Percentiles rank a stretch among this genome's conserved stretches.
Conservation (phyloP, 345 rosid genomes). For the Conringia planisiliqua region DNA sequence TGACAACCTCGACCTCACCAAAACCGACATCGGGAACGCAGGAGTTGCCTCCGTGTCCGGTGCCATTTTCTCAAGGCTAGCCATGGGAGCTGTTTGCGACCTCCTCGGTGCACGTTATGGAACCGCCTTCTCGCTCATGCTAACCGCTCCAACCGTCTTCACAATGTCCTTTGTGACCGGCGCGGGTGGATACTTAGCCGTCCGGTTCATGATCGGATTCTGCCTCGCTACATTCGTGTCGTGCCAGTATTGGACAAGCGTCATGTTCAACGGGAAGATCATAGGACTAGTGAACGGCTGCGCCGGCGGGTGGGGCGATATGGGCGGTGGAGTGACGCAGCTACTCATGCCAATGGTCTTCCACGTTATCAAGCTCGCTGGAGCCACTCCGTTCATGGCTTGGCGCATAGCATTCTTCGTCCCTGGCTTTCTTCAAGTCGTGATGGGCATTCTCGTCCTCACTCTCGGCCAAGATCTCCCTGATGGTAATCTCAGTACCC, state of each 20-base stretch:
- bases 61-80: slow-evolving; percentile 71
- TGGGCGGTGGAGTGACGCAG: slow-evolving; percentile 89
- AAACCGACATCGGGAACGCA: slow-evolving; percentile 67
- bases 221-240: slow-evolving; percentile 87
- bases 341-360: slow-evolving; percentile 71
- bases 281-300: slow-evolving; percentile 79
- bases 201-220: slow-evolving; percentile 85
- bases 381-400: slow-evolving; percentile 73
- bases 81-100: slow-evolving; percentile 82
- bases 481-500: slow-evolving; percentile 65
- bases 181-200: slow-evolving; percentile 59
- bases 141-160: slow-evolving; percentile 72
- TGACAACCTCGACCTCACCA: slow-evolving; percentile 68
- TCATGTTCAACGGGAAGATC: slow-evolving; percentile 80
- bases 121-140: slow-evolving; percentile 71
- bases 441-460: slow-evolving; percentile 65
- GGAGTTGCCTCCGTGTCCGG: slow-evolving; percentile 88
- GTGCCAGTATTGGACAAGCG: slow-evolving; percentile 85
- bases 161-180: slow-evolving; percentile 64
- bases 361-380: slow-evolving; percentile 45
- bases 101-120: slow-evolving; percentile 67
- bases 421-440: slow-evolving; percentile 58
- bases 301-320: slow-evolving; percentile 85
- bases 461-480: slow-evolving; percentile 86
- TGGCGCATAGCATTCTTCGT: slow-evolving; percentile 88